A percentile compares a stretch with the other conserved stretches of the same genome.
phyloP scores from a whole-genome alignment of 139 green algal genomes.

The Chlorella sp. region DNA sequence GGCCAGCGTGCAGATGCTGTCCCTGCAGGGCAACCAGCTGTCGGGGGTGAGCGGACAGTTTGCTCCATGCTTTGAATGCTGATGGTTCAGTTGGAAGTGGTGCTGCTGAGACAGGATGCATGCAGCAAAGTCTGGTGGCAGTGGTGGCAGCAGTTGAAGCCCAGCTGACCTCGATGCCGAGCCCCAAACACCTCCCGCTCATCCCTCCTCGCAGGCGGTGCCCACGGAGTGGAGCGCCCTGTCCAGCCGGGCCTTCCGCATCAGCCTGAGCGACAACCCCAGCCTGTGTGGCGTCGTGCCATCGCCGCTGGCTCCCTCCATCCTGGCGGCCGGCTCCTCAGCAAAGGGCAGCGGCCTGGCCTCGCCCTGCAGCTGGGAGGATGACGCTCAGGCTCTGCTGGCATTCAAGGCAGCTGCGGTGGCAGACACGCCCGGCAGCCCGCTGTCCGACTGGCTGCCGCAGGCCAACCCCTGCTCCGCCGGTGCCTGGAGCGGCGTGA shows the following conservation, averaged over 20 bases:
- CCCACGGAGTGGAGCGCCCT: conserved; percentile 4
- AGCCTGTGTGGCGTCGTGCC: conserved; percentile 24
- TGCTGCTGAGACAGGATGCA: no score
- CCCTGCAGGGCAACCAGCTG: conserved; percentile 22
- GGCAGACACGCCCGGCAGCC: conserved; percentile 36
- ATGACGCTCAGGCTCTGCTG: background rate
- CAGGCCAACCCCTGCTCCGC: conserved; percentile 58
- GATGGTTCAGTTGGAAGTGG: background rate
- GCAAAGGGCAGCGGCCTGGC: background rate
- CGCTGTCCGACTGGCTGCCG: conserved; percentile 38
- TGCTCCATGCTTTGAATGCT: background rate
- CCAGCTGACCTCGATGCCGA: no score
- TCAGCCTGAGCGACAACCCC: conserved; percentile 6
- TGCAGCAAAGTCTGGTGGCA: no score
- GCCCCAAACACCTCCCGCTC: no score
- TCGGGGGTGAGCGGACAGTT: conserved; percentile 28
- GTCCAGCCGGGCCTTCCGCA: conserved; percentile 1
- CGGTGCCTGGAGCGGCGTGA: conserved; percentile 39
- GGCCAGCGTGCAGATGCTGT: conserved; percentile 31
- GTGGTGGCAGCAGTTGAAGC: no score
- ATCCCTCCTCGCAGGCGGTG: background rate
- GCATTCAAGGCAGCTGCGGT: conserved; percentile 34
- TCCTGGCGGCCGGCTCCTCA: background rate
- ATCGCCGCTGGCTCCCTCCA: background rate
- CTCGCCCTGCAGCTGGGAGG: background rate